Conservation (phyloP, 169 alveolate genomes). For the Plasmodium gallinaceum region DNA sequence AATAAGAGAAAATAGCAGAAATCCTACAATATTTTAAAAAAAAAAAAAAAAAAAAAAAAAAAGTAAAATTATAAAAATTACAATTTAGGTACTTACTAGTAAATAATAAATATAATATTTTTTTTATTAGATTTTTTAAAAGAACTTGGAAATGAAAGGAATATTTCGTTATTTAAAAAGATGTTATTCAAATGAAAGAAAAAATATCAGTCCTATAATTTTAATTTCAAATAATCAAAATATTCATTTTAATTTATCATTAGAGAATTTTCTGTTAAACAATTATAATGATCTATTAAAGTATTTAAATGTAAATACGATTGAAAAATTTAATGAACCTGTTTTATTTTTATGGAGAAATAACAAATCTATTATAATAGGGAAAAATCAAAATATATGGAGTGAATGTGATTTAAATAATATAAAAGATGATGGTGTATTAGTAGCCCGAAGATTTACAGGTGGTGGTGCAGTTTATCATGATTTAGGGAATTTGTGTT, state of each 20-base stretch:
- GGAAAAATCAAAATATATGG: slow-evolving; percentile 95
- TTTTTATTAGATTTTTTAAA: neutral
- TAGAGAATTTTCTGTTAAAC: slow-evolving; percentile 80
- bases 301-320: slow-evolving; percentile 50
- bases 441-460: slow-evolving; percentile 92
- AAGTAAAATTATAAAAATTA: no score
- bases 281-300: slow-evolving; percentile 66
- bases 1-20: no score
- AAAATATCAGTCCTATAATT: slow-evolving; percentile 30
- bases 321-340: slow-evolving; percentile 82
- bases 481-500: slow-evolving; percentile 92
- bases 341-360: slow-evolving; percentile 94
- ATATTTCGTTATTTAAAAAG: slow-evolving; percentile 5
- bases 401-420: slow-evolving; percentile 92
- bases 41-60: no score
- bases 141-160: slow-evolving; percentile 3
- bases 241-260: slow-evolving; percentile 84
- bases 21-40: no score
- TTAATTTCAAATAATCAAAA: slow-evolving; percentile 79
- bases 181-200: slow-evolving; percentile 16
- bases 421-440: slow-evolving; percentile 88
- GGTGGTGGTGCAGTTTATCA: slow-evolving; percentile 98
- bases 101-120: no score
- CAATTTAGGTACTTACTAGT: no score
- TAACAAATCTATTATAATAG: slow-evolving; percentile 93